A percentile compares a stretch with the other conserved stretches of the same genome.
These are phyloP conservation scores for Monosporascus sp. DNA, from an alignment of 2,329 filamentous ascomycete species.

Conservation along the genomic window DNA sequence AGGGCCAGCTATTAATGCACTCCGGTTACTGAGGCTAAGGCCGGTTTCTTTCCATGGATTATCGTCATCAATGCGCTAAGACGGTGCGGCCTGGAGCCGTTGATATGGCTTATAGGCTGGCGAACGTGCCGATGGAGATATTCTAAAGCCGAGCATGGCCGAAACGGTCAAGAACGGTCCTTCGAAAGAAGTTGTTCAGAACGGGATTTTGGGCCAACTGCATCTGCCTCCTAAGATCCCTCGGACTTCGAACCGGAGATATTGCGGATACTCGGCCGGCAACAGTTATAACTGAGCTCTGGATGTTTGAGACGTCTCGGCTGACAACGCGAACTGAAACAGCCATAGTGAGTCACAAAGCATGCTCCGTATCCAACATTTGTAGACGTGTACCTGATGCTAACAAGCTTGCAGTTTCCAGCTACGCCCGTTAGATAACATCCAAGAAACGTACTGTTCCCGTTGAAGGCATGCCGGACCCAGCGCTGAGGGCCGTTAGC, in stretches of 20 bases:
- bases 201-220: conserved; percentile 78
- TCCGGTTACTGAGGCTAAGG: conserved; percentile 59
- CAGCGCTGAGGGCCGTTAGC: conserved; percentile 72
- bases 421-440: conserved; percentile 80
- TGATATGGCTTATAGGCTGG: conserved; percentile 70
- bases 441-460: conserved; percentile 84
- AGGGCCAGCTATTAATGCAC: conserved; percentile 78
- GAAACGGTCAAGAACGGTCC: conserved; percentile 75
- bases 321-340: conserved; percentile 68
- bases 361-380: background rate
- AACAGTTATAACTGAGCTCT: conserved; percentile 54
- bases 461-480: conserved; percentile 55
- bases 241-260: conserved; percentile 67
- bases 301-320: conserved; percentile 68
- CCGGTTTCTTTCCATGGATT: conserved; percentile 63
- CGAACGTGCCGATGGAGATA: conserved; percentile 56
- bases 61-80: conserved; percentile 80
- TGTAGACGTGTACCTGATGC: background rate
- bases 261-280: conserved; percentile 62
- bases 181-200: conserved; percentile 68
- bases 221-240: conserved; percentile 79
- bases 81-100: conserved; percentile 81
- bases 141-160: conserved; percentile 67
- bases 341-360: conserved; percentile 38
- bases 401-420: conserved; percentile 48